phyloP scores from a whole-genome alignment of 179 eudicot species.

The Gypsophila paniculata region DNA sequence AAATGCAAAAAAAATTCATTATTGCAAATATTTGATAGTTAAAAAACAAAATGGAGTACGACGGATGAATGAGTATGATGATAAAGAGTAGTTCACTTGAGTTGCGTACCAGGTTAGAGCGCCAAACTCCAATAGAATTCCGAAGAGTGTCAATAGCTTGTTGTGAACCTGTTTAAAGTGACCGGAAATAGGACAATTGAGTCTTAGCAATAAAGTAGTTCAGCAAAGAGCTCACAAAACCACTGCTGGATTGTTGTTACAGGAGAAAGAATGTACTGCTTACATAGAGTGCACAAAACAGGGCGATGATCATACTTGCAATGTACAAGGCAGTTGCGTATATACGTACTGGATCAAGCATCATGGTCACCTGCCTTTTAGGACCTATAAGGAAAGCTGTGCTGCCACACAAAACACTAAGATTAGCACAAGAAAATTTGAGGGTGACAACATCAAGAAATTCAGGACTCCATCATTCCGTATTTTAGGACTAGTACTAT shows the following conservation, averaged over 20 bases:
- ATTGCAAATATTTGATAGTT: too few relatives aligned
- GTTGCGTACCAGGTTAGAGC: slow-evolving; percentile 76
- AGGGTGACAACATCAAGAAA: background rate
- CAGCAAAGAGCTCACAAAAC: background rate
- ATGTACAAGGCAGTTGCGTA: slow-evolving; percentile 89
- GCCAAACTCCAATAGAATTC: slow-evolving; percentile 73
- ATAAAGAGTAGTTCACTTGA: background rate
- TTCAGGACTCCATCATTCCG: too few relatives aligned
- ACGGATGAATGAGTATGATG: background rate
- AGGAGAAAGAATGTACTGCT: slow-evolving; percentile 25
- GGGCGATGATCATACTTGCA: slow-evolving; percentile 80
- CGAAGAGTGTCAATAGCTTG: slow-evolving; percentile 89
- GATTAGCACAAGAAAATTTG: slow-evolving; percentile 32
- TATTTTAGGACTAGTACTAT: too few relatives aligned
- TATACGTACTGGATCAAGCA: slow-evolving; percentile 97
- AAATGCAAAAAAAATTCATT: too few relatives aligned
- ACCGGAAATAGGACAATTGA: background rate
- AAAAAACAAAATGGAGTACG: background rate
- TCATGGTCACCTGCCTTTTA: slow-evolving; percentile 85
- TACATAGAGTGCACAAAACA: slow-evolving; percentile 91
- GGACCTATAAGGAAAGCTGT: slow-evolving; percentile 97
- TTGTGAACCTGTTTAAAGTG: slow-evolving; percentile 59
- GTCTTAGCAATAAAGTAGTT: background rate
- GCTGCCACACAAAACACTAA: slow-evolving; percentile 67
- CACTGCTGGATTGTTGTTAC: background rate